phyloP scores from a whole-genome alignment of 2,329 filamentous ascomycete species.

The Aspergillus amoenus region DNA sequence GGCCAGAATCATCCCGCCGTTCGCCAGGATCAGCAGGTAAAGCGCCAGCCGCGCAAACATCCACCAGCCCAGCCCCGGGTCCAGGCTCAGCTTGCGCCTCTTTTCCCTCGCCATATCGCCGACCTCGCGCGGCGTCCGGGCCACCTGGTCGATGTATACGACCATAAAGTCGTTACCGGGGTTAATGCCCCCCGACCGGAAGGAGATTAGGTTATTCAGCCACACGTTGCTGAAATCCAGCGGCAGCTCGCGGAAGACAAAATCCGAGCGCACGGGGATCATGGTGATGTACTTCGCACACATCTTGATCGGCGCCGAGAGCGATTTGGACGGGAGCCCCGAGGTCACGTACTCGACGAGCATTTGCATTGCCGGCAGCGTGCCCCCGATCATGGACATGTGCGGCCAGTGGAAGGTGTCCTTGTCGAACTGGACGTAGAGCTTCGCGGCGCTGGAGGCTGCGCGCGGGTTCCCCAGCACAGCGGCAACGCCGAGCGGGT shows the following conservation, averaged over 20 bases:
- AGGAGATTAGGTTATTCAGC: conserved; percentile 28
- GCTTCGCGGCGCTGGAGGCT: conserved; percentile 27
- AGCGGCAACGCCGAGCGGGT: conserved; percentile 35
- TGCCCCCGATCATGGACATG: conserved; percentile 33
- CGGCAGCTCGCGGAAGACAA: conserved; percentile 33
- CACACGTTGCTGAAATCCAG: conserved; percentile 30
- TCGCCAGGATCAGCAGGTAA: conserved; percentile 23
- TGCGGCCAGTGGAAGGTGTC: conserved; percentile 32
- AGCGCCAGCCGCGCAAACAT: conserved; percentile 18
- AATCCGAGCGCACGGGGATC: conserved; percentile 29
- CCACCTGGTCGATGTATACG: conserved; percentile 22
- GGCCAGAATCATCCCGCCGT: conserved; percentile 24
- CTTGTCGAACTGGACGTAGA: conserved; percentile 31
- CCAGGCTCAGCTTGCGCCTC: background rate
- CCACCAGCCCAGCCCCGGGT: conserved; percentile 12
- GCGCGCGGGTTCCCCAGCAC: conserved; percentile 33
- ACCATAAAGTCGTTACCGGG: conserved; percentile 32
- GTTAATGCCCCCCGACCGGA: conserved; percentile 21
- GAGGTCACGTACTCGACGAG: conserved; percentile 32
- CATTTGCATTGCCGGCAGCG: conserved; percentile 30
- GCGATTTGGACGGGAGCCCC: conserved; percentile 25
- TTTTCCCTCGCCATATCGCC: background rate
- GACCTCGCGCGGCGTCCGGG: background rate
- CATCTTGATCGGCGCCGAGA: conserved; percentile 21
- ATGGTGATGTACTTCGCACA: conserved; percentile 28